Percentiles rank a stretch among this genome's conserved stretches.
Conservation (phyloP, 2,329 filamentous ascomycete genomes). For the Dactylonectria macrodidyma region DNA sequence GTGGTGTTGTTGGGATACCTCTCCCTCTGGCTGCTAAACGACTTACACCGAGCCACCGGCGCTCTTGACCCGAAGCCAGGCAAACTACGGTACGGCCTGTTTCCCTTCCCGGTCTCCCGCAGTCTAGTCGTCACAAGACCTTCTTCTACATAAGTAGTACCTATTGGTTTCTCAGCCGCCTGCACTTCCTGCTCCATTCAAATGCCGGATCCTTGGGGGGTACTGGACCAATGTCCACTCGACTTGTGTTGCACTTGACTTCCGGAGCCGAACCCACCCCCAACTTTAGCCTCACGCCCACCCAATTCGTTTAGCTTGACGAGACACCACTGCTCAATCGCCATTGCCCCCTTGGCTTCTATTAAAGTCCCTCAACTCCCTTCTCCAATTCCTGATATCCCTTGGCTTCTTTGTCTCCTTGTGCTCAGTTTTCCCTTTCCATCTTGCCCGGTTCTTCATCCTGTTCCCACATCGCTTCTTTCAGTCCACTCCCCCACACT, state of each 20-base stretch:
- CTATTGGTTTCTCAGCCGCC: slow-evolving; percentile 32
- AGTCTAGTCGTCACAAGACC: slow-evolving; percentile 23
- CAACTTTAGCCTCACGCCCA: slow-evolving; percentile 45
- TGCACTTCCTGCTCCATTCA: slow-evolving; percentile 39
- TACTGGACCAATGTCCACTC: slow-evolving; percentile 46
- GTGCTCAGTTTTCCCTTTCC: slow-evolving; percentile 15
- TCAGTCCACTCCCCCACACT: slow-evolving; percentile 22
- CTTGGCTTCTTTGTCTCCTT: slow-evolving; percentile 28
- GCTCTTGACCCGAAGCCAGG: neutral
- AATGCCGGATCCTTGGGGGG: slow-evolving; percentile 40
- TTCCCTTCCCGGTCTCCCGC: slow-evolving; percentile 34
- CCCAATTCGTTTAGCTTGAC: slow-evolving; percentile 33
- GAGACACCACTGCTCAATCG: slow-evolving; percentile 36
- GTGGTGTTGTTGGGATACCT: neutral
- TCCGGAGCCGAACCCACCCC: slow-evolving; percentile 47
- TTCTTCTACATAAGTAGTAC: neutral
- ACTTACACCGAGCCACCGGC: slow-evolving; percentile 26
- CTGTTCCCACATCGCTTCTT: slow-evolving; percentile 3
- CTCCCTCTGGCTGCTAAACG: neutral
- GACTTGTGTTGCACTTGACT: slow-evolving; percentile 44
- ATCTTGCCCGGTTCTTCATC: slow-evolving; percentile 11
- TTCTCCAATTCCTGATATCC: slow-evolving; percentile 30
- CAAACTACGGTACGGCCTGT: slow-evolving; percentile 14
- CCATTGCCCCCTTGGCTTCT: slow-evolving; percentile 36
- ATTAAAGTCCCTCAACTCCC: slow-evolving; percentile 45